Conservation (phyloP, 1,284 basidiomycete genomes). For the Rhodotorula sp. region DNA sequence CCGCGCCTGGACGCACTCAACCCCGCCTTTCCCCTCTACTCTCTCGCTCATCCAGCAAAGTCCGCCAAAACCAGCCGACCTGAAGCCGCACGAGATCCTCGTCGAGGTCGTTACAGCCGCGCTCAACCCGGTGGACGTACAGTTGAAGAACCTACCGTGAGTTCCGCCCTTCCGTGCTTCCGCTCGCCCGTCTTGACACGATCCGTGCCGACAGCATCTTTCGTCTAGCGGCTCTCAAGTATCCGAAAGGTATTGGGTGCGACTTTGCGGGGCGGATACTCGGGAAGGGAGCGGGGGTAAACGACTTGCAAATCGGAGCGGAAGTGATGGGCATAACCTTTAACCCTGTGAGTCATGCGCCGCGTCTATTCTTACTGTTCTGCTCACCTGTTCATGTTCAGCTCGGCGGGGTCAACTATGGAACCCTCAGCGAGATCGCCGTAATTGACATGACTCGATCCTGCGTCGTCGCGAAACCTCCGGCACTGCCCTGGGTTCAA, state of each 20-base stretch:
- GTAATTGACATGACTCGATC: slow-evolving; percentile 31
- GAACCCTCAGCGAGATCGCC: slow-evolving; percentile 48
- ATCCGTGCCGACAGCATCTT: slow-evolving; percentile 61
- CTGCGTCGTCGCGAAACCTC: slow-evolving; percentile 54
- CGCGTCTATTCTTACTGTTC: no score
- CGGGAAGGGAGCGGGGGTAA: slow-evolving; percentile 52
- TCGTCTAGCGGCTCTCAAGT: slow-evolving; percentile 52
- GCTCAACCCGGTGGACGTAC: slow-evolving; percentile 63
- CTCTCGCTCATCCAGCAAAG: slow-evolving; percentile 15
- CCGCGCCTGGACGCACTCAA: slow-evolving; percentile 24
- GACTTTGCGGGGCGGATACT: slow-evolving; percentile 64
- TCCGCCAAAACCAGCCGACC: slow-evolving; percentile 5
- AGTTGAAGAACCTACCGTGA: slow-evolving; percentile 30
- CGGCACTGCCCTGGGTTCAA: slow-evolving; percentile 55
- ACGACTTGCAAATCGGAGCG: slow-evolving; percentile 57
- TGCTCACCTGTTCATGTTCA: background rate
- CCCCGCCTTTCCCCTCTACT: slow-evolving; percentile 25
- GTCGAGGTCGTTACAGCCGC: slow-evolving; percentile 80
- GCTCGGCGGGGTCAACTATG: slow-evolving; percentile 17
- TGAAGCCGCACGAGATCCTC: slow-evolving; percentile 53
- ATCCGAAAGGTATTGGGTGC: slow-evolving; percentile 22
- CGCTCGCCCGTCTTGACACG: background rate
- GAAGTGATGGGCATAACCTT: slow-evolving; percentile 58
- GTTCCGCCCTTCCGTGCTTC: background rate
- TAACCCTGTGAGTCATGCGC: slow-evolving; percentile 5